Evolutionary conservation across 1,139 yeast species (phyloP).

Genomic region (Eremothecium sinecaudum): DNA sequence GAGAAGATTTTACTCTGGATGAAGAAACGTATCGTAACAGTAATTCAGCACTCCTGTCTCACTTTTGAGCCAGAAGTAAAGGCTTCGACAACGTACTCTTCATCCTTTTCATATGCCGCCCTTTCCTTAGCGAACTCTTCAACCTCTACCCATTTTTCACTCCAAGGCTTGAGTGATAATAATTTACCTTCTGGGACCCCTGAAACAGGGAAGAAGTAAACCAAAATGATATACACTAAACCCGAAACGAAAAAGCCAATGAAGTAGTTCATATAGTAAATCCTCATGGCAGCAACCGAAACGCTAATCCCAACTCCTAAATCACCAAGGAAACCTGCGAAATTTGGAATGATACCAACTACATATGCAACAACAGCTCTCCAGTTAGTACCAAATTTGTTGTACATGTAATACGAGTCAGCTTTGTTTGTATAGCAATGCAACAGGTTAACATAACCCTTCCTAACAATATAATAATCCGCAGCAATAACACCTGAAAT

Average conservation of each 20-base stretch:
- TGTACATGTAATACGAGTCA: constrained; percentile 47
- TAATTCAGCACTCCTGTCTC: constrained; percentile 3
- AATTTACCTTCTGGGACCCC: constrained; percentile 40
- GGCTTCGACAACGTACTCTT: too few species aligned
- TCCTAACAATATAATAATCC: constrained; percentile 68
- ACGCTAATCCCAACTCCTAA: constrained; percentile 44
- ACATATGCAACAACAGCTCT: constrained; percentile 65
- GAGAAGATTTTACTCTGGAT: too few species aligned
- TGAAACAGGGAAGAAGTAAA: constrained; percentile 45
- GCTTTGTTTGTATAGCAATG: constrained; percentile 48
- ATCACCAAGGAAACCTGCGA: constrained; percentile 81
- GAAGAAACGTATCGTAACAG: too few species aligned
- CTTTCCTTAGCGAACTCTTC: constrained; percentile 47
- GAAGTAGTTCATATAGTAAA: constrained; percentile 65
- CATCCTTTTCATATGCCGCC: constrained; percentile 18
- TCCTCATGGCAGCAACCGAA: constrained; percentile 66
- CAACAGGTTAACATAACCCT: constrained; percentile 55
- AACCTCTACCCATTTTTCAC: constrained; percentile 49
- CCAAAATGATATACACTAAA: constrained; percentile 41
- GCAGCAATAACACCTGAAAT: constrained; percentile 76
- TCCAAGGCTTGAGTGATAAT: constrained; percentile 29
- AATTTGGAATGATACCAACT: constrained; percentile 69
- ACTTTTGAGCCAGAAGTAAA: neutral
- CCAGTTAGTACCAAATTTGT: constrained; percentile 66
- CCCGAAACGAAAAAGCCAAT: constrained; percentile 60